phyloP scores from a whole-genome alignment of 2,329 filamentous ascomycete genomes.

The Sporothrix sp. region DNA sequence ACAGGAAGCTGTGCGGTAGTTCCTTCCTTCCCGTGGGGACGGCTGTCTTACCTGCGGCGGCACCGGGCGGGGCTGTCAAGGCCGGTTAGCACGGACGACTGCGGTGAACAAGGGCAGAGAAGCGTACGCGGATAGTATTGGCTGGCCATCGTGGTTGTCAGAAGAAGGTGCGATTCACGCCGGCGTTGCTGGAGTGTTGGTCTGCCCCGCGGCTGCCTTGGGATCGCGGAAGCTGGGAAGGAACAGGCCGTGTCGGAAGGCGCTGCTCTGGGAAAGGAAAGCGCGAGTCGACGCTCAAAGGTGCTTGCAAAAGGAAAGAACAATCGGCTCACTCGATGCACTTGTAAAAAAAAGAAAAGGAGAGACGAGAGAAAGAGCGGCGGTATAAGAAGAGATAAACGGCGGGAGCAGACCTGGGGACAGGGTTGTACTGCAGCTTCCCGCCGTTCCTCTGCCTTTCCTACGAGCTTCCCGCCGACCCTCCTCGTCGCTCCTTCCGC shows the following conservation, averaged over 20 bases:
- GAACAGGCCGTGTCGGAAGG: too few species aligned
- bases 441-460: neutral
- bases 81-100: conserved; percentile 8
- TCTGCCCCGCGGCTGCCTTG: neutral
- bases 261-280: neutral
- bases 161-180: conserved; percentile 1
- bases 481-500: neutral
- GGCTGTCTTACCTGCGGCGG: conserved; percentile 10
- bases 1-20: too few species aligned
- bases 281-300: neutral
- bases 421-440: conserved; percentile 10
- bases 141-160: conserved; percentile 14
- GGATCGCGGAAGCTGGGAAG: too few species aligned
- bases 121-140: conserved; percentile 22
- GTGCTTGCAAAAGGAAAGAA: neutral
- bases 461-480: neutral
- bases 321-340: neutral
- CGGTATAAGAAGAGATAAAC: too few species aligned
- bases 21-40: neutral
- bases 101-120: neutral
- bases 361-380: neutral
- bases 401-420: neutral
- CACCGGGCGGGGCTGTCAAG: conserved; percentile 19
- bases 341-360: neutral
- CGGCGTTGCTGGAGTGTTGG: neutral